Evolutionary conservation across 805 yeast species (phyloP), one percentile per base, ranked within the genome.

Genomic region (Candida ovalis): DNA sequence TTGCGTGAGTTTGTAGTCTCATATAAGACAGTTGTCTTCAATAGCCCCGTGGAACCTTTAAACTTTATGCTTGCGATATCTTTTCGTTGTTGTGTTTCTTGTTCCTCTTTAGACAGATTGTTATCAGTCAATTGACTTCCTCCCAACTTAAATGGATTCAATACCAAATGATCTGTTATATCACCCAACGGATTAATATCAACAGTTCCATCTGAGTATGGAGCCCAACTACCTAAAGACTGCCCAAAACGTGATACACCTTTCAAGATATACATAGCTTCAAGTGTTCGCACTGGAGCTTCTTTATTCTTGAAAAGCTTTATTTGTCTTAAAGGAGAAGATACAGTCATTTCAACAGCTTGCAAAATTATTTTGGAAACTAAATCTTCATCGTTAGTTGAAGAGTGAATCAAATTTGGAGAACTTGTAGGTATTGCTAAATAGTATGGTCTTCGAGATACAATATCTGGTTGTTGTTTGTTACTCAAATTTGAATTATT

Each of bases 151-250:
- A 47, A 52, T 4, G 66, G 66, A 37, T 57, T 54, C 13, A 78
- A 49, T 1, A 71, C 51, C 2, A 66, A 53, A 58, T 83, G 88
- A 1, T 60, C 55, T 8, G 64, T 66, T 0, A 69, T 60, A 32
- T 72, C 64, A 17, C 74, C 78, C 33, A 86, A 68, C 0, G 95
- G 91, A 0, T 82, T 75, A 3, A 76, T 71, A 62, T 88, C 96
- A 6, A 81, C 78, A 1, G 72, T 67, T 0, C 81, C 81, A 54
- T 82, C 81, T 0, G 95, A 92, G 62, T 86, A 88, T 0, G 84
- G 77, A 0, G 78, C 61, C 95, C 95, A 88, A 7, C 79, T 72
- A 0, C 92, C 96, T 46, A 84, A 59, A 9, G 90, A 74, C 25
- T 76, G 69, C 0, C 84, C 73, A 55, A 77, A 78, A 45, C 91